These are phyloP conservation scores for Vitis hybrid DNA, from an alignment of 177 flowering plant species.

Conservation along the genomic window DNA sequence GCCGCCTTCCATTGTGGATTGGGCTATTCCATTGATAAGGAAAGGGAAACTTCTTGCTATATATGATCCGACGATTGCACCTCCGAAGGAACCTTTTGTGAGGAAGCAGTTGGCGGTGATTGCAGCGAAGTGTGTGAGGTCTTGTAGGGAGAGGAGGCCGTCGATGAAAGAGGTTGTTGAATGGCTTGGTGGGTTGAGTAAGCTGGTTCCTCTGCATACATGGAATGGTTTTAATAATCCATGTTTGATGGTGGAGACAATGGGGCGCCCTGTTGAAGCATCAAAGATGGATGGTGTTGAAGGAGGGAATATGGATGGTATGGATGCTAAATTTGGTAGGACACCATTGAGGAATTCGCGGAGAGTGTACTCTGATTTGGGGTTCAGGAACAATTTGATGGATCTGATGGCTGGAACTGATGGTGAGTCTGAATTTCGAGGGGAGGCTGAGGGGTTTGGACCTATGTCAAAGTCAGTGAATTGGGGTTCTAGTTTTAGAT, in stretches of 20 bases:
- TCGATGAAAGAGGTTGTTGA: slow-evolving; percentile 73
- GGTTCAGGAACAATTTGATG: slow-evolving; percentile 64
- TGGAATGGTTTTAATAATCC: slow-evolving; percentile 81
- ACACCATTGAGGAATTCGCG: slow-evolving; percentile 32
- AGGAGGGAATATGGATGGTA: slow-evolving; percentile 28
- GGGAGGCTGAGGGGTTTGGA: slow-evolving; percentile 28
- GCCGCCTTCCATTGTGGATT: slow-evolving; percentile 91
- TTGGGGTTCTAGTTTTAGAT: slow-evolving; percentile 30
- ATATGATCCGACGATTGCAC: slow-evolving; percentile 69
- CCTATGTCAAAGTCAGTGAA: slow-evolving; percentile 12
- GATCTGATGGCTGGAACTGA: slow-evolving; percentile 67
- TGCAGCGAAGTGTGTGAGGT: slow-evolving; percentile 80
- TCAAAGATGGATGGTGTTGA: slow-evolving; percentile 20
- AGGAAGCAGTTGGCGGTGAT: slow-evolving; percentile 71
- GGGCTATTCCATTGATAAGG: slow-evolving; percentile 81
- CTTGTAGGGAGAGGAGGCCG: slow-evolving; percentile 76
- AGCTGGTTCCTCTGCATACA: slow-evolving; percentile 51
- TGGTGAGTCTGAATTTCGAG: slow-evolving; percentile 24
- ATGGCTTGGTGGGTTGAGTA: slow-evolving; percentile 53
- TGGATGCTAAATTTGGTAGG: slow-evolving; percentile 19
- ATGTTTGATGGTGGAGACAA: slow-evolving; percentile 74
- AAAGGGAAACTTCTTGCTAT: slow-evolving; percentile 60
- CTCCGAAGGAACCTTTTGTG: slow-evolving; percentile 58
- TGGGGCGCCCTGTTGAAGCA: slow-evolving; percentile 54
- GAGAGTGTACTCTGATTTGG: slow-evolving; percentile 70